Base-by-base conservation (phyloP, 257 asterid genomes). In the Gardenia jasminoides region DNA sequence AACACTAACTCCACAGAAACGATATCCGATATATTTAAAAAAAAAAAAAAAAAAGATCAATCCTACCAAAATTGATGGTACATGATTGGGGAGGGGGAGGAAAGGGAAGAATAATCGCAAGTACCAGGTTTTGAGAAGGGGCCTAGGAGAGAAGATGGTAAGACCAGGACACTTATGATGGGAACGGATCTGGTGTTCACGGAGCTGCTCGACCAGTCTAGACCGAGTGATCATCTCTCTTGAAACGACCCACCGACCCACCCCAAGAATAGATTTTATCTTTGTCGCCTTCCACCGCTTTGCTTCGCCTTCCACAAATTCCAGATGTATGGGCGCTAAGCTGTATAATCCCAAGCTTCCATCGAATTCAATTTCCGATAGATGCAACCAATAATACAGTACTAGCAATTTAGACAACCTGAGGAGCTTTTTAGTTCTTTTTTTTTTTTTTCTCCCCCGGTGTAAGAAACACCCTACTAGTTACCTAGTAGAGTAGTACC, bases 141-240 rank as follows among this genome's bases (percentile, higher is more conserved):
- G 94, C 72, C 87, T 93, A 11, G 97, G 91, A 44, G 98, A 93
- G 86, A 93, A 93, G 82, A 93, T 70, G 56, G 91, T 72, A 81
- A 93, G 96, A 30, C 90, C 88, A 2, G 97, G 88, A 66, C 93
- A 93, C 83, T 90, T 93, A 84, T 89, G 93, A 86, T 93, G 97
- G 74, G 96, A 89, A 83, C 98, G 89, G 96, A 91, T 92, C 94
- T 93, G 98, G 84, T 90, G 89, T 81, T 90, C 98, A 83, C 98
- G 92, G 82, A 93, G 92, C 84, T 93, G 97, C 87, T 93, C 97
- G 47, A 88, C 97, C 79, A 93, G 96, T 84, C 89, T 93, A 66
- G 97, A 91, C 67, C 97, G 91, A 79, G 98, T 93, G 87, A 93
- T 93, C 98, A 93, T 91, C 70, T 82, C 73, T 80, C 76, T 61